Evolutionary conservation across 2,329 filamentous ascomycete genomes (phyloP).

Genomic region (Plenodomus lindquistii): DNA sequence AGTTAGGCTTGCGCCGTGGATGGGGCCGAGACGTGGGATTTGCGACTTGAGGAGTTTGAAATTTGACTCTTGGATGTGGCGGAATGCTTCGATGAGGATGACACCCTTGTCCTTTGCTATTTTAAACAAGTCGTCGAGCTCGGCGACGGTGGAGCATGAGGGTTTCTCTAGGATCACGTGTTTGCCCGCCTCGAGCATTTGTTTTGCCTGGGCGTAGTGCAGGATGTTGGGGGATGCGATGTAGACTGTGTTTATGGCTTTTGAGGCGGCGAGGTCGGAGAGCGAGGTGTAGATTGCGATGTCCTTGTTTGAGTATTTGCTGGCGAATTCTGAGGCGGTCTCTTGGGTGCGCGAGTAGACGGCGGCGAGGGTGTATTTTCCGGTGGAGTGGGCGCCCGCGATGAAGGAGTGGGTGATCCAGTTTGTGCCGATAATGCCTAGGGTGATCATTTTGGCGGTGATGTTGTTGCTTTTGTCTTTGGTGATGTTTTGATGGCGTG

Average conservation of each 20-base stretch:
- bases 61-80: constrained; percentile 56
- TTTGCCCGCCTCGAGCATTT: constrained; percentile 49
- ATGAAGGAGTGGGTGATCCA: constrained; percentile 58
- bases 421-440: constrained; percentile 53
- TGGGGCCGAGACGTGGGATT: constrained; percentile 45
- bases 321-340: constrained; percentile 48
- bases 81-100: constrained; percentile 54
- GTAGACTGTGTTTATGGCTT: constrained; percentile 50
- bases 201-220: constrained; percentile 52
- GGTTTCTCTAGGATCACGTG: constrained; percentile 58
- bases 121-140: constrained; percentile 50
- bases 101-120: constrained; percentile 48
- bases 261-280: constrained; percentile 43
- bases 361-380: constrained; percentile 49
- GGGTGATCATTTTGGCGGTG: constrained; percentile 43
- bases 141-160: constrained; percentile 47
- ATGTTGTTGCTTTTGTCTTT: not conserved
- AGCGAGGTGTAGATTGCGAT: constrained; percentile 48
- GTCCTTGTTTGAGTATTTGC: constrained; percentile 42
- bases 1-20: constrained; percentile 51
- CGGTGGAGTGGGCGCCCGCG: constrained; percentile 47
- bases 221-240: constrained; percentile 55
- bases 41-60: constrained; percentile 49
- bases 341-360: constrained; percentile 53
- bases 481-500: not conserved